Evolutionary conservation across 176 grass and related monocot genomes (phyloP).

Genomic region (Typha latifolia): DNA sequence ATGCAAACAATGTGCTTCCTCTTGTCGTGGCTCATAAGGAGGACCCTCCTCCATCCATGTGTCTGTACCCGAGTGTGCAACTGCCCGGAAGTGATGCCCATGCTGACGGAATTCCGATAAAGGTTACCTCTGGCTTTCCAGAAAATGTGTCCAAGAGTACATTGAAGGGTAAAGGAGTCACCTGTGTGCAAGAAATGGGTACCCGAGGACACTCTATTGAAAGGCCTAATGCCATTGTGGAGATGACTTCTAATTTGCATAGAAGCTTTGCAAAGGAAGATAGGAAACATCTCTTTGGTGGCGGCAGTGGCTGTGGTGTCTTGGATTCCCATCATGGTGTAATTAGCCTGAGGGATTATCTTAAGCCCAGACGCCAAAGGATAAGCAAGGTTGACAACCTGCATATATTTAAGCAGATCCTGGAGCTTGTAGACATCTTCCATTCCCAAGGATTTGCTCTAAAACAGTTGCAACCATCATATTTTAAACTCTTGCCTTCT

Average conservation of each 20-base stretch:
- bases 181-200: slow-evolving; percentile 18
- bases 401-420: slow-evolving; percentile 80
- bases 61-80: no score
- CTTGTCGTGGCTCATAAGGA: no score
- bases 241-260: slow-evolving; percentile 25
- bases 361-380: slow-evolving; percentile 42
- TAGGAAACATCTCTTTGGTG: slow-evolving; percentile 12
- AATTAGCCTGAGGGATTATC: slow-evolving; percentile 64
- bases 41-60: no score
- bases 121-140: slow-evolving; percentile 29
- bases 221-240: slow-evolving; percentile 37
- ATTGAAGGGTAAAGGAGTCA: slow-evolving; percentile 73
- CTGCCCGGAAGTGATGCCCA: slow-evolving; percentile 14
- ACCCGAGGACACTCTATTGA: slow-evolving; percentile 25
- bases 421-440: slow-evolving; percentile 52
- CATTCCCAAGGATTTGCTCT: slow-evolving; percentile 61
- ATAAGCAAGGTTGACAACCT: slow-evolving; percentile 64
- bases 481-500: slow-evolving; percentile 52
- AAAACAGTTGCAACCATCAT: slow-evolving; percentile 64
- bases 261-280: slow-evolving; percentile 31
- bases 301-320: slow-evolving; percentile 15
- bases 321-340: slow-evolving; percentile 23
- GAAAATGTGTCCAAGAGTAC: slow-evolving; percentile 34
- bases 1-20: slow-evolving; percentile 14
- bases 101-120: slow-evolving; percentile 40